Conservation (phyloP, 768 basidiomycete species). For the Xerocomus brunneocitrinus region DNA sequence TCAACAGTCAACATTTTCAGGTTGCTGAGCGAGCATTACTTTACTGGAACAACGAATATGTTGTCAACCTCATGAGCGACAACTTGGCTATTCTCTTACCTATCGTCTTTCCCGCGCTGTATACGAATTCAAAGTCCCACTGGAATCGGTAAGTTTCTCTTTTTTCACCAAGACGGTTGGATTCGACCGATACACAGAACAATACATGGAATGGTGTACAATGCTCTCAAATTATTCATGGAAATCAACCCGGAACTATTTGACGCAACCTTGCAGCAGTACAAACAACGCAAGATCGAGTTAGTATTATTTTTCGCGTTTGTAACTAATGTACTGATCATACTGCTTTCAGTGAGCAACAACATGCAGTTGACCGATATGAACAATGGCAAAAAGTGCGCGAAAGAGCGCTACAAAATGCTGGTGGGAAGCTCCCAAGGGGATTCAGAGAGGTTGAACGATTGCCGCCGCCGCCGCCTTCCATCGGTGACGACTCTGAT, state of each 20-base stretch:
- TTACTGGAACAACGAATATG: constrained; percentile 99
- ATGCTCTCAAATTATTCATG: constrained; percentile 97
- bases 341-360: constrained; percentile 63
- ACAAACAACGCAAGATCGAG: constrained; percentile 84
- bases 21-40: constrained; percentile 95
- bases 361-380: constrained; percentile 79
- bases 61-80: constrained; percentile 98
- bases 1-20: constrained; percentile 99
- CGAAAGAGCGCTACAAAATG: constrained; percentile 68
- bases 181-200: constrained; percentile 51
- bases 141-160: constrained; percentile 84
- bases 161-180: not conserved
- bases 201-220: constrained; percentile 99
- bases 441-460: constrained; percentile 67
- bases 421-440: constrained; percentile 64
- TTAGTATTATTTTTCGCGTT: constrained; percentile 40
- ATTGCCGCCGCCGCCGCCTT: constrained; percentile 72
- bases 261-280: constrained; percentile 89
- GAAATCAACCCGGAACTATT: constrained; percentile 97
- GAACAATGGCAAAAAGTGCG: constrained; percentile 87
- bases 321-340: constrained; percentile 2
- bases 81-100: constrained; percentile 86
- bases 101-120: constrained; percentile 94
- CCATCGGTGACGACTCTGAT: constrained; percentile 76
- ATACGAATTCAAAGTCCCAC: constrained; percentile 93